Conservation (phyloP, 805 yeast genomes). For the Phaffomyces antillensis region DNA sequence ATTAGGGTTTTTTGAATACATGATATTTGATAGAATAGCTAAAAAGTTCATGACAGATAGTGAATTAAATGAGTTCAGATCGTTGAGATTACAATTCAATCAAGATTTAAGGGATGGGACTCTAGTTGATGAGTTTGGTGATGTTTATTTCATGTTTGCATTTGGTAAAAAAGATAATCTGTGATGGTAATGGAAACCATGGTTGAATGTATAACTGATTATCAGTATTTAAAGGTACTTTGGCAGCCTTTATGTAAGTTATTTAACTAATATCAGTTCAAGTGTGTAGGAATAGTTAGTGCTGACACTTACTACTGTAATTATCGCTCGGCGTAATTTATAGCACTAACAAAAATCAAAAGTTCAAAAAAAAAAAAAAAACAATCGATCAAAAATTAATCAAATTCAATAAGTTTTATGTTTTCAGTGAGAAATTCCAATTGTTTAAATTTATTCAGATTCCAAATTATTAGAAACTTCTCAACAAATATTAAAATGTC, state of each 20-base stretch:
- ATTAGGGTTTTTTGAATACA: constrained; percentile 15
- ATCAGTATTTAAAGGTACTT: too few species aligned
- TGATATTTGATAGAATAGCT: constrained; percentile 14
- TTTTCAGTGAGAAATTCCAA: constrained; percentile 10
- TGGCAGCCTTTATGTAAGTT: too few species aligned
- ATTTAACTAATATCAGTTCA: too few species aligned
- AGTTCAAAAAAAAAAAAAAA: constrained; percentile 1
- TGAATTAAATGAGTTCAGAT: constrained; percentile 12
- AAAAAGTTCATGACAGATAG: constrained; percentile 7
- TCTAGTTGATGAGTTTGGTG: constrained; percentile 18
- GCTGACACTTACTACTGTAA: too few species aligned
- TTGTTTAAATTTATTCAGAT: constrained; percentile 3
- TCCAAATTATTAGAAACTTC: constrained; percentile 6
- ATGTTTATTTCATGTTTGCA: constrained; percentile 19
- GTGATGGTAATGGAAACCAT: background rate
- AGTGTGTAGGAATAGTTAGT: too few species aligned
- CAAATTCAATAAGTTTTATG: constrained; percentile 8
- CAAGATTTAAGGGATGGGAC: constrained; percentile 13
- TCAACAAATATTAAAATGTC: constrained; percentile 15
- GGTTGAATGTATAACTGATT: too few species aligned
- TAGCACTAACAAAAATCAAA: constrained; percentile 4
- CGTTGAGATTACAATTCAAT: constrained; percentile 16
- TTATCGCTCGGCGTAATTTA: constrained; percentile 5
- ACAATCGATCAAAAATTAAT: background rate
- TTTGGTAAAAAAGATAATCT: constrained; percentile 11